phyloP scores from a whole-genome alignment of 306 rosid genomes.

The Trifolium fragiferum region DNA sequence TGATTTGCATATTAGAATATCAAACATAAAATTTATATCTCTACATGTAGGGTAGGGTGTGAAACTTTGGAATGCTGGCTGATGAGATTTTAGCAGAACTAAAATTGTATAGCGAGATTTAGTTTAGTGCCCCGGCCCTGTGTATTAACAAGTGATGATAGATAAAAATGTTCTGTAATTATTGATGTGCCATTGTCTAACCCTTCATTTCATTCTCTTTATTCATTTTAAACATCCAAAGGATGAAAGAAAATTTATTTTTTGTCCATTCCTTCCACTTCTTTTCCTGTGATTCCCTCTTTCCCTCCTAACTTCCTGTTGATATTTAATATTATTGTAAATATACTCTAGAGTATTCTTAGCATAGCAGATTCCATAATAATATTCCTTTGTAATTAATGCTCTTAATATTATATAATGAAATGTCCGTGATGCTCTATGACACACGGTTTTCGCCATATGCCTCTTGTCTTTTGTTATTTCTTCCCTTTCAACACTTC shows the following conservation, averaged over 20 bases:
- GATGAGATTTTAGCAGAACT: slow-evolving; percentile 17
- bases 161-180: not conserved
- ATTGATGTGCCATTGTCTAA: not conserved
- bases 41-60: slow-evolving; percentile 10
- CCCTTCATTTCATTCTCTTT: slow-evolving; percentile 14
- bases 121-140: not conserved
- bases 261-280: not conserved
- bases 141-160: slow-evolving; percentile 9
- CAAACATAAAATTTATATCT: slow-evolving; percentile 6
- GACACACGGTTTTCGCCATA: too few relatives aligned
- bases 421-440: too few relatives aligned
- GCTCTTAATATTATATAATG: too few relatives aligned
- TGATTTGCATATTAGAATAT: slow-evolving; percentile 28
- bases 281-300: not conserved
- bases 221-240: slow-evolving; percentile 24
- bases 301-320: slow-evolving; percentile 28
- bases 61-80: slow-evolving; percentile 28
- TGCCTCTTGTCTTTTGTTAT: too few relatives aligned
- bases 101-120: not conserved
- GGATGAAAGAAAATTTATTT: not conserved
- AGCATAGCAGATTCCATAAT: too few relatives aligned
- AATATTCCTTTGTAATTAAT: too few relatives aligned
- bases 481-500: too few relatives aligned
- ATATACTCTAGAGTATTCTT: too few relatives aligned
- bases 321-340: too few relatives aligned